Conservation (phyloP, 2,329 filamentous ascomycete genomes). For the Apiospora koreana region DNA sequence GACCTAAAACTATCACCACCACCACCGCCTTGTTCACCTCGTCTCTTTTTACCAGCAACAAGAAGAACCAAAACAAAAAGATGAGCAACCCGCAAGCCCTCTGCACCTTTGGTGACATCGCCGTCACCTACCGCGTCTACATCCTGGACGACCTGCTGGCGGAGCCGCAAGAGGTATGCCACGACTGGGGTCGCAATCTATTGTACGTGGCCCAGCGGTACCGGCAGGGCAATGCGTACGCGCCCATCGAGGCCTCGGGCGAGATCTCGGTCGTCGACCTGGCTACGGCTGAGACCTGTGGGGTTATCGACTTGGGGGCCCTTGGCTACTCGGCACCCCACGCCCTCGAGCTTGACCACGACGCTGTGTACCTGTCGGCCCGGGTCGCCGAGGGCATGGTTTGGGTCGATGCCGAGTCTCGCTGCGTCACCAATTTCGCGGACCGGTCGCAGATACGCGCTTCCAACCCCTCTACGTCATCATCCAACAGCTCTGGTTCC, state of each 20-base stretch:
- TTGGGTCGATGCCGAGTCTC: slow-evolving; percentile 24
- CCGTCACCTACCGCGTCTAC: slow-evolving; percentile 27
- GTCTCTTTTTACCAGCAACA: background rate
- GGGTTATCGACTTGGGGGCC: slow-evolving; percentile 23
- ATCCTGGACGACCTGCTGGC: slow-evolving; percentile 29
- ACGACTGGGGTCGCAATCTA: slow-evolving; percentile 26
- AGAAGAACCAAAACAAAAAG: background rate
- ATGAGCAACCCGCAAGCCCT: slow-evolving; percentile 18
- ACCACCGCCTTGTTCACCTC: background rate
- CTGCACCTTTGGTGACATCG: slow-evolving; percentile 26
- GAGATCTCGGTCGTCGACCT: slow-evolving; percentile 27
- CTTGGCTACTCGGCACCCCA: slow-evolving; percentile 23
- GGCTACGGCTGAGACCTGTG: slow-evolving; percentile 19
- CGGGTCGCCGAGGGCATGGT: slow-evolving; percentile 25
- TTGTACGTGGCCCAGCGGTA: slow-evolving; percentile 28
- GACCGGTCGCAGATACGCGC: slow-evolving; percentile 14
- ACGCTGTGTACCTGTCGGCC: slow-evolving; percentile 24
- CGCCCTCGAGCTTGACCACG: slow-evolving; percentile 24
- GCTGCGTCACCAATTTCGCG: slow-evolving; percentile 22
- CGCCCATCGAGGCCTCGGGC: slow-evolving; percentile 25
- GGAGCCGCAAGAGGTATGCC: slow-evolving; percentile 28
- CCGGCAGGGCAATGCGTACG: slow-evolving; percentile 25
- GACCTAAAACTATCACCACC: background rate
- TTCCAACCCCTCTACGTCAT: background rate
- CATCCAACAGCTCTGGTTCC: background rate